Evolutionary conservation across 75 land plant genomes (phyloP).

Genomic region (Cryptomeria japonica): DNA sequence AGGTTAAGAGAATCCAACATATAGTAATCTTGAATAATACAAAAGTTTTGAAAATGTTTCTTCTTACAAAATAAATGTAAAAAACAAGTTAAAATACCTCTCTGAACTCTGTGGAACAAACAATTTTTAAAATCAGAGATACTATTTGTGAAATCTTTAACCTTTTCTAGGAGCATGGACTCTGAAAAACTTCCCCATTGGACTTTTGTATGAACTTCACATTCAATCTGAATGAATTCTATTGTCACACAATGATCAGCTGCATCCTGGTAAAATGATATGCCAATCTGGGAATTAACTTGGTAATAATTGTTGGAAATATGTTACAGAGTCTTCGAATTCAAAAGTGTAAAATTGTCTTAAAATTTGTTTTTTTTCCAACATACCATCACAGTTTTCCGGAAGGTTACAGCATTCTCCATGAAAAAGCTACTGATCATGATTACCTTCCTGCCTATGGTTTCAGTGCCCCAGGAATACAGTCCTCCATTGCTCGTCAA

Average conservation of each 20-base stretch:
- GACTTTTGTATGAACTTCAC: constrained; percentile 11
- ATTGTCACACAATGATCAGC: constrained; percentile 58
- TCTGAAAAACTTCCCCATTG: constrained; percentile 14
- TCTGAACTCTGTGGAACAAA: constrained; percentile 20
- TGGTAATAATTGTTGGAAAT: not conserved
- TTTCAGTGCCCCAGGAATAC: constrained; percentile 54
- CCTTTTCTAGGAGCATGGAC: constrained; percentile 14
- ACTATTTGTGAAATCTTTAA: constrained; percentile 22
- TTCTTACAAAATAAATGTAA: constrained; percentile 28
- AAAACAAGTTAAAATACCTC: constrained; percentile 6
- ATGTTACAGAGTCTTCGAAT: not conserved
- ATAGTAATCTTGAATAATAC: not conserved
- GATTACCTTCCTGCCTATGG: constrained; percentile 48
- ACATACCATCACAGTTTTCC: constrained; percentile 50
- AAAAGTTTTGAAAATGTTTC: constrained; percentile 5
- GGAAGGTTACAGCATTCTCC: constrained; percentile 24
- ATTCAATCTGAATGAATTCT: constrained; percentile 64
- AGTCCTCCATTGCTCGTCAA: constrained; percentile 36
- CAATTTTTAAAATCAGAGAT: constrained; percentile 56
- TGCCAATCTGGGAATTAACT: not conserved
- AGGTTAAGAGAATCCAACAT: not conserved
- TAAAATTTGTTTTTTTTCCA: not conserved
- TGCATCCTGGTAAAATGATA: constrained; percentile 52
- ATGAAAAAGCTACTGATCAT: constrained; percentile 33
- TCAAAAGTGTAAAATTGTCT: constrained; percentile 9